Conservation (phyloP, 257 asterid species). For the Forsythia suspensa region DNA sequence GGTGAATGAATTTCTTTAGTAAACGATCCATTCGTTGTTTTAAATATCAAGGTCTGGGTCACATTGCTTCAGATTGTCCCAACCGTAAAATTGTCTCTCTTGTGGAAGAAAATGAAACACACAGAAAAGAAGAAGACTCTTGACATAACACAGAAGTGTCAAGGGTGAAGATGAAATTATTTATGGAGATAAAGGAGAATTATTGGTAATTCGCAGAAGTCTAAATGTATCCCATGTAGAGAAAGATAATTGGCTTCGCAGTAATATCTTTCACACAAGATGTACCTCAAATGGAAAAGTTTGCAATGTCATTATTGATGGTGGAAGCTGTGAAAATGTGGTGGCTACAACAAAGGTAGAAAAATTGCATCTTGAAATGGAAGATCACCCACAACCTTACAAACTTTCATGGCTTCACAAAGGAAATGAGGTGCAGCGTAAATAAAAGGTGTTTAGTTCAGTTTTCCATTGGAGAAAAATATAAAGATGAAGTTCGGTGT, state of each 20-base stretch:
- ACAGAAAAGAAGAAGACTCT: not conserved
- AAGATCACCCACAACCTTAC: slow-evolving; percentile 9
- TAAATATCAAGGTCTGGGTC: not conserved
- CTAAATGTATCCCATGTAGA: not conserved
- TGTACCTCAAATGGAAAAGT: slow-evolving; percentile 17
- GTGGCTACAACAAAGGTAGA: slow-evolving; percentile 5
- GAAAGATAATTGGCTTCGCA: not conserved
- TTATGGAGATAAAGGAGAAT: not conserved
- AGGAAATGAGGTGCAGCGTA: not conserved
- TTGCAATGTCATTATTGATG: slow-evolving; percentile 17
- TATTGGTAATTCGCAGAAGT: not conserved
- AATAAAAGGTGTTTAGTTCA: slow-evolving; percentile 4
- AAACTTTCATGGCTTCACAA: slow-evolving; percentile 9
- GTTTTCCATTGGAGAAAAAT: not conserved
- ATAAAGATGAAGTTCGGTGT: slow-evolving; percentile 15
- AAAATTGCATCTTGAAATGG: not conserved
- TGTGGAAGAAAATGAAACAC: not conserved
- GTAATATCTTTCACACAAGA: slow-evolving; percentile 2
- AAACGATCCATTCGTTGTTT: not conserved
- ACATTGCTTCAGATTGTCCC: not conserved
- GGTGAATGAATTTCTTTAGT: too few relatives aligned
- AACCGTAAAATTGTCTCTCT: not conserved
- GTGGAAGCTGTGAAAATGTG: slow-evolving; percentile 8
- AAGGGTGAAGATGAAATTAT: not conserved
- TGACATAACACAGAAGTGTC: not conserved